A percentile compares a stretch with the other conserved stretches of the same genome.
These are phyloP conservation scores for Pascua sp. DNA, from an alignment of 1,284 basidiomycete species.

Conservation along the genomic window DNA sequence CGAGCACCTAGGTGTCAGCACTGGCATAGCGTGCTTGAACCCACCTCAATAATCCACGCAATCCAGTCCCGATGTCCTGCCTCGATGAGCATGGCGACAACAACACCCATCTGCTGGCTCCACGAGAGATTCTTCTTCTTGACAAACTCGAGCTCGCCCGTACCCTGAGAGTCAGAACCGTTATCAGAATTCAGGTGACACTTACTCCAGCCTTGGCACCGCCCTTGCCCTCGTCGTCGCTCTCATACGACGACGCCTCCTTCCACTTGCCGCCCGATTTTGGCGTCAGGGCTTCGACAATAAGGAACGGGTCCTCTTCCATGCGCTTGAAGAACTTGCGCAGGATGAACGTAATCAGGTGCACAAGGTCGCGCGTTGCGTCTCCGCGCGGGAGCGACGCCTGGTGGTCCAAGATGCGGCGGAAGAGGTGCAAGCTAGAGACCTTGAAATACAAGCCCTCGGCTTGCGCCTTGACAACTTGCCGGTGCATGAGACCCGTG, in stretches of 20 bases:
- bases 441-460: slow-evolving; percentile 92
- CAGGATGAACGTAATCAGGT: slow-evolving; percentile 76
- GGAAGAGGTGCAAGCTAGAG: slow-evolving; percentile 78
- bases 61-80: slow-evolving; percentile 63
- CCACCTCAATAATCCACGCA: slow-evolving; percentile 73
- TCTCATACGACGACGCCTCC: slow-evolving; percentile 66
- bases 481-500: slow-evolving; percentile 79
- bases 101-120: slow-evolving; percentile 84
- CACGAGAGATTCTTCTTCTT: slow-evolving; percentile 71
- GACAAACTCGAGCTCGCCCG: slow-evolving; percentile 72
- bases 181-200: slow-evolving; percentile 12
- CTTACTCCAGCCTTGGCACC: slow-evolving; percentile 18
- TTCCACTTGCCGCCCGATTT: slow-evolving; percentile 85
- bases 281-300: slow-evolving; percentile 84
- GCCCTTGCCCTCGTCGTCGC: slow-evolving; percentile 52
- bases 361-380: slow-evolving; percentile 74
- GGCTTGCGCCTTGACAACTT: slow-evolving; percentile 80
- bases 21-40: slow-evolving; percentile 27
- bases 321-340: slow-evolving; percentile 88
- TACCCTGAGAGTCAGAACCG: slow-evolving; percentile 33
- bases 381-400: slow-evolving; percentile 69
- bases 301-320: slow-evolving; percentile 72
- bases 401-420: slow-evolving; percentile 71
- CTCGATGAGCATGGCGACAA: slow-evolving; percentile 69
- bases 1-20: slow-evolving; percentile 59